Base-by-base conservation (phyloP, 306 rosid species). In the Lathyrus oleraceus region DNA sequence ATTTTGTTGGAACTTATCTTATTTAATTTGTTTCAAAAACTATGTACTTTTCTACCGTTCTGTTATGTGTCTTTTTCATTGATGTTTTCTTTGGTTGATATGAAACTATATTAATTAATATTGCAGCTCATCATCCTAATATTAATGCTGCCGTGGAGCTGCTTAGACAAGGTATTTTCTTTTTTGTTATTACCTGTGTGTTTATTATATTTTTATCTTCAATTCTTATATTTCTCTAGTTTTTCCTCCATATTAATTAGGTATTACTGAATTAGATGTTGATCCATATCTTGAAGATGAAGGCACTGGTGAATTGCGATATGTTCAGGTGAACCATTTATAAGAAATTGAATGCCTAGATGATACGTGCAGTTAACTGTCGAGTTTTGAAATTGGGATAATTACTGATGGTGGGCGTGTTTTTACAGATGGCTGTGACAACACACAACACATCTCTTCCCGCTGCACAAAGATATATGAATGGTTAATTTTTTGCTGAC, bases 91-190 rank as follows among this genome's bases (percentile, higher is more conserved):
- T 32, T 67, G 32, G 40, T 53, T 66, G 40, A 61, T 3, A 16
- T 59, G 53, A 32, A 47, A 56, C 72, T 63, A 36, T 66, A 12
- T 60, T 40, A 56, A 44, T 70, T 60, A 77, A 63, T 25, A 58
- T 67, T 49, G 75, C 87, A 94, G 98, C 98, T 78, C 96, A 94
- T 83, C 98, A 90, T 87, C 98, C 98, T 16, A 90, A 85, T 63
- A 90, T 93, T 60, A 93, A 93, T 82, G 89, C 97, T 23, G 85
- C 94, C 0, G 96, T 88, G 71, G 90, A 87, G 83, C 81, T 93
- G 28, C 88, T 93, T 70, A 84, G 72, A 76, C 81, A 44, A 79
- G 98, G 98, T 93, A 42, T 68, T 66, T 23, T 12, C 25, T 44
- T 64, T 65, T 35, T 48, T 48, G 40, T 68, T 71, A 12, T 32